Conservation (phyloP, 306 rosid species). For the Medicago lupulina region DNA sequence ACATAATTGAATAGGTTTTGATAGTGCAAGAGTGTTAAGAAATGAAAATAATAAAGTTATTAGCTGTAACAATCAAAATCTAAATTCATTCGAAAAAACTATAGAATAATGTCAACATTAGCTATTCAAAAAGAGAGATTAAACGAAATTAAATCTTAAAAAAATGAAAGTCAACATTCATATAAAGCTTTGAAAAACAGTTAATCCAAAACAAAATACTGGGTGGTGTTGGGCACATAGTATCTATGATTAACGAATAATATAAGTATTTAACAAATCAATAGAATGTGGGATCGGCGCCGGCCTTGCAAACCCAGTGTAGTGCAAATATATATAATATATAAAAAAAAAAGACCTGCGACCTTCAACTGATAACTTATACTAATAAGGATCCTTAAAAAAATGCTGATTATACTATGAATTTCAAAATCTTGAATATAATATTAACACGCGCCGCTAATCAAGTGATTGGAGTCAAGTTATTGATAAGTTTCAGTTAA, state of each 20-base stretch:
- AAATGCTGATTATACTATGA: neutral
- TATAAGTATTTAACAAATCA: neutral
- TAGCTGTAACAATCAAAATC: neutral
- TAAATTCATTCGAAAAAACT: no score
- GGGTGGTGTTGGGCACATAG: constrained; percentile 22
- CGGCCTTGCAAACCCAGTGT: constrained; percentile 58
- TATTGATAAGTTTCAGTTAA: no score
- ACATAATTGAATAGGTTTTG: no score
- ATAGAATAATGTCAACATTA: neutral
- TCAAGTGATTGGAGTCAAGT: no score
- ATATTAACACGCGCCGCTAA: no score
- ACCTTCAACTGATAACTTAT: constrained; percentile 1
- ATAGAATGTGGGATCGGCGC: constrained; percentile 66
- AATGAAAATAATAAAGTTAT: no score
- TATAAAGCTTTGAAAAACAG: neutral
- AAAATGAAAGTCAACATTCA: constrained; percentile 7
- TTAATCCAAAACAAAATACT: neutral
- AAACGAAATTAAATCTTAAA: neutral
- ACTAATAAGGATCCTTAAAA: neutral
- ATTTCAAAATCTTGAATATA: no score
- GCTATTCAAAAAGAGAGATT: no score
- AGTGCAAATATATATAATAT: neutral
- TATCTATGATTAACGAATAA: neutral
- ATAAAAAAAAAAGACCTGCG: constrained; percentile 22
- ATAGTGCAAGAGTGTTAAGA: neutral